Base-by-base conservation (phyloP, 2,329 filamentous ascomycete species). In the Pestalotiopsis sp. region DNA sequence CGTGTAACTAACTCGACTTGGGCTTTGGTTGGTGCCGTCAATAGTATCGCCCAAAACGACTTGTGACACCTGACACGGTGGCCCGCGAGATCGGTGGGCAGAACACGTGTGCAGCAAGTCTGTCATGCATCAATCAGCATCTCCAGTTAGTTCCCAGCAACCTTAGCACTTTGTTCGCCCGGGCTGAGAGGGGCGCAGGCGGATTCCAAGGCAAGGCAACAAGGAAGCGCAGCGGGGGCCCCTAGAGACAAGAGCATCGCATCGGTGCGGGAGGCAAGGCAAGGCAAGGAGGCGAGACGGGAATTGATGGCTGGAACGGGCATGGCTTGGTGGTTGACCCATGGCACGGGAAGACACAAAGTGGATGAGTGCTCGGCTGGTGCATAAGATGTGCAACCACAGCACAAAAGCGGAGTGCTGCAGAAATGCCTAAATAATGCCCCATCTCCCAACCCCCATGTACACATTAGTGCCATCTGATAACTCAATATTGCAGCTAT, bases 401-500 rank as follows among this genome's bases (percentile, higher is more conserved):
- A 23, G 57, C 57, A 27, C 57, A 59, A 36, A 59, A 59, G 57
- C 27, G 25, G 57, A 59, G 17, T 14, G 23, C 57, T 27, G 57
- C 57, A 27, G 23, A 59, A 17, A 13, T 27, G 23, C 13, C 27
- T 27, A 5, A 17, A 23, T 23, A 62, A 38, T 14, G 14, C 25
- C 4, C 39, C 14, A 20, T n/a, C 20, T 17, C 45, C 20, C 45
- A 52, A 6, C 41, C 45, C 20, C n/a, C n/a, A 27, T 27, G 41
- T 14, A 4, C 4, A 52, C 31, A 20, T 52, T 58, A 65, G 64
- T 38, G 52, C 64, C 41, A 67, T 67, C 65, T 67, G 65, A 67
- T 67, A 67, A 67, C 65, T 67, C 61, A 60, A 67, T 67, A 67
- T 67, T 36, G 36, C 52, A 62, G 25, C 45, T 52, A 52, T n/a